Percentiles rank a stretch among this genome's conserved stretches.
Evolutionary conservation across 352 stramenopile species (phyloP).

Genomic region (Pythium scleroteichum): DNA sequence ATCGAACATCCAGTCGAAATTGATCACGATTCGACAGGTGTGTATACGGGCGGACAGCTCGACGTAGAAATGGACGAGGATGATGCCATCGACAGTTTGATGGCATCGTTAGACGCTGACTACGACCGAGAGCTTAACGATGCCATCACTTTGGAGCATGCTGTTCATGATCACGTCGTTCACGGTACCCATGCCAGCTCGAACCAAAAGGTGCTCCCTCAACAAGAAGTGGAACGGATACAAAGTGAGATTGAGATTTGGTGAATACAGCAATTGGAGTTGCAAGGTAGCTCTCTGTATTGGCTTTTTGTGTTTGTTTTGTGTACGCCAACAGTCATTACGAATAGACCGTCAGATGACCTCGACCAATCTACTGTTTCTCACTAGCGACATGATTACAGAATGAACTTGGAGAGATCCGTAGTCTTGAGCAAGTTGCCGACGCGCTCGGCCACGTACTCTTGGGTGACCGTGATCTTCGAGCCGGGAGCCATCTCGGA

Average conservation of each 20-base stretch:
- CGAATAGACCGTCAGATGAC: no score
- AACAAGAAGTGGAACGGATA: conserved; percentile 74
- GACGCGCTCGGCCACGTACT: conserved; percentile 93
- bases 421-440: conserved; percentile 94
- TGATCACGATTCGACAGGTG: conserved; percentile 34
- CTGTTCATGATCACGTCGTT: conserved; percentile 51
- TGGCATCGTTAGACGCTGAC: conserved; percentile 48
- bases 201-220: conserved; percentile 52
- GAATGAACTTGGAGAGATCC: conserved; percentile 98
- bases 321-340: not conserved
- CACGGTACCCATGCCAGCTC: conserved; percentile 37
- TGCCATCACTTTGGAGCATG: conserved; percentile 40
- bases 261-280: conserved; percentile 26
- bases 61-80: conserved; percentile 36
- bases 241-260: conserved; percentile 82
- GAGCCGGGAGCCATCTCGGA: conserved; percentile 87
- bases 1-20: conserved; percentile 50
- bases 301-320: conserved; percentile 6
- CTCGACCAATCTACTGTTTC: not conserved
- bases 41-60: conserved; percentile 34
- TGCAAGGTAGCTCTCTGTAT: conserved; percentile 1
- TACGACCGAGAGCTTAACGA: conserved; percentile 45
- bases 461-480: conserved; percentile 92
- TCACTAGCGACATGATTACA: conserved; percentile 71
- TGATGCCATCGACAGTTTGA: conserved; percentile 42